Percentiles rank a stretch among this genome's conserved stretches.
phyloP scores from a whole-genome alignment of 1,284 basidiomycete species.

The Phylloporus sp. region DNA sequence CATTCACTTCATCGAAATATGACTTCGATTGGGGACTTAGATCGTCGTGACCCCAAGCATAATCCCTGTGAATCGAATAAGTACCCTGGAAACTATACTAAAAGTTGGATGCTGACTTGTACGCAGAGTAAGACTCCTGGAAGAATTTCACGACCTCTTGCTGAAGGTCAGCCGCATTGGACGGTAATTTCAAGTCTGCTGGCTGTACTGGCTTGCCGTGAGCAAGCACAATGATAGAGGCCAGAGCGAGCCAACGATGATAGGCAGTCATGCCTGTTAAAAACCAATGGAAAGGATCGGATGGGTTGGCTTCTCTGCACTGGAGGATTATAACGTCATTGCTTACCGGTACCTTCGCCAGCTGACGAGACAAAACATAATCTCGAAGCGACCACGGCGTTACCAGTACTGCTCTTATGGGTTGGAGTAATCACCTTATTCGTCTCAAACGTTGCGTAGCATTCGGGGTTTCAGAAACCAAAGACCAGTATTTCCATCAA shows the following conservation, averaged over 20 bases:
- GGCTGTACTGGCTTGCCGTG: conserved; percentile 47
- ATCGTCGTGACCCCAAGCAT: conserved; percentile 70
- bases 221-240: conserved; percentile 16
- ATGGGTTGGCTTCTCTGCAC: no score
- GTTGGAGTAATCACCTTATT: no score
- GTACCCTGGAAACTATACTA: neutral
- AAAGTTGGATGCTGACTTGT: conserved; percentile 53
- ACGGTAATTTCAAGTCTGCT: conserved; percentile 49
- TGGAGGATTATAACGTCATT: no score
- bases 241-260: conserved; percentile 18
- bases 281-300: no score
- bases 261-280: conserved; percentile 2
- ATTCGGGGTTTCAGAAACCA: no score
- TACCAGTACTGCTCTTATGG: no score
- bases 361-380: no score
- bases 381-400: no score
- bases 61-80: conserved; percentile 42
- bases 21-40: conserved; percentile 54
- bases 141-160: conserved; percentile 59
- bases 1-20: conserved; percentile 60
- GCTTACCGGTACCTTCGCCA: no score
- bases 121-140: conserved; percentile 56
- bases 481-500: no score
- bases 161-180: conserved; percentile 42
- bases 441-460: no score